These are phyloP conservation scores for Turnera subulata DNA, from an alignment of 345 rosid species.

Conservation along the genomic window DNA sequence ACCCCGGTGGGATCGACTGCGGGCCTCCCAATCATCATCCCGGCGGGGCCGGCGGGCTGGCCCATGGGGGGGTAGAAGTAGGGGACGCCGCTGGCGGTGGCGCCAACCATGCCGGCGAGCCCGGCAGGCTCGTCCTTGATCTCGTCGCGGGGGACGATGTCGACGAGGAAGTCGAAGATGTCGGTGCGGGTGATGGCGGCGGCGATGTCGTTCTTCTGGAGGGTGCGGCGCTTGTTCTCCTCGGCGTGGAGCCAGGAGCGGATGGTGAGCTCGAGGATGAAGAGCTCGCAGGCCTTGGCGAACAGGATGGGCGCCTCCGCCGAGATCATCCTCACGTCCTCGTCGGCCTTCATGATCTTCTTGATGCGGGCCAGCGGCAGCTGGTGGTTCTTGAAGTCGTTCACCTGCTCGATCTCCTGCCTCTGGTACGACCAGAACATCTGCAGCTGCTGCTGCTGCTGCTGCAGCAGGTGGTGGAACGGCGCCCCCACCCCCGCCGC, in stretches of 20 bases:
- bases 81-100: constrained; percentile 78
- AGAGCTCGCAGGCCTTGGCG: constrained; percentile 94
- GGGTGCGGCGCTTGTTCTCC: constrained; percentile 88
- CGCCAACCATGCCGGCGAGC: constrained; percentile 49
- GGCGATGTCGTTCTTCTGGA: constrained; percentile 92
- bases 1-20: constrained; percentile 73
- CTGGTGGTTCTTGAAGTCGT: constrained; percentile 96
- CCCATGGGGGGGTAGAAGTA: constrained; percentile 87
- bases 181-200: constrained; percentile 90
- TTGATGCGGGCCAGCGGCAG: constrained; percentile 91
- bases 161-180: constrained; percentile 86
- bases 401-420: constrained; percentile 85
- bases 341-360: constrained; percentile 98
- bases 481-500: constrained; percentile 36
- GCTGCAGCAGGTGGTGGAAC: constrained; percentile 78
- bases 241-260: constrained; percentile 98
- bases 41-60: constrained; percentile 59
- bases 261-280: constrained; percentile 87
- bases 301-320: constrained; percentile 93
- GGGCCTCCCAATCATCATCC: constrained; percentile 90
- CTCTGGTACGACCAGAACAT: constrained; percentile 91
- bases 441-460: constrained; percentile 87
- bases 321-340: constrained; percentile 98
- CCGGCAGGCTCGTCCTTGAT: constrained; percentile 67
- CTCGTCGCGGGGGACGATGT: constrained; percentile 88